phyloP scores from a whole-genome alignment of 805 yeast genomes.

The Kregervanrija fluxuum region DNA sequence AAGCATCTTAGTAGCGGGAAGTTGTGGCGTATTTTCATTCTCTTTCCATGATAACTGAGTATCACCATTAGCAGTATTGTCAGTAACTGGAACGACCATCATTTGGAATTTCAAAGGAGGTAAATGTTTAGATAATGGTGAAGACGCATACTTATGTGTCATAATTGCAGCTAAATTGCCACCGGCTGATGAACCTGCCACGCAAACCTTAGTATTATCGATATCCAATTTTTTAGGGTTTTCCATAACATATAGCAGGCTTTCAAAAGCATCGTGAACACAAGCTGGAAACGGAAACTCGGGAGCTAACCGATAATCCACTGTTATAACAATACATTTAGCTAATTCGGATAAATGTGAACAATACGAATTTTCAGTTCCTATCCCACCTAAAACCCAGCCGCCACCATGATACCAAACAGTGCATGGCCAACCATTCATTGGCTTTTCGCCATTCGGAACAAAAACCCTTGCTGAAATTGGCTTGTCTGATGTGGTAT shows the following conservation, averaged over 20 bases:
- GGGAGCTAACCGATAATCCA: conserved; percentile 47
- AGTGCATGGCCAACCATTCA: conserved; percentile 23
- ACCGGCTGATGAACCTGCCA: conserved; percentile 44
- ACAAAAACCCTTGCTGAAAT: conserved; percentile 24
- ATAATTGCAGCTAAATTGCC: conserved; percentile 31
- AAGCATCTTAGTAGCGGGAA: conserved; percentile 38
- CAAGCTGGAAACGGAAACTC: conserved; percentile 43
- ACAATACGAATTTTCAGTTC: conserved; percentile 33
- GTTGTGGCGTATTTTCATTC: conserved; percentile 33
- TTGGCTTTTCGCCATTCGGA: conserved; percentile 20
- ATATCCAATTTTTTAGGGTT: conserved; percentile 21
- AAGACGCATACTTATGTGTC: conserved; percentile 28
- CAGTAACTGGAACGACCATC: conserved; percentile 38
- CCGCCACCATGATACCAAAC: conserved; percentile 31
- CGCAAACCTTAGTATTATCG: conserved; percentile 28
- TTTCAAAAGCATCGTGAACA: conserved; percentile 36
- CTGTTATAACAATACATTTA: conserved; percentile 30
- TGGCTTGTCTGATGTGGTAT: conserved; percentile 19
- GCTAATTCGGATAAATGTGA: conserved; percentile 32
- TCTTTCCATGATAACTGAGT: conserved; percentile 33
- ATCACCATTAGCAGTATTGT: conserved; percentile 32
- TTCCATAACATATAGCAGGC: conserved; percentile 26
- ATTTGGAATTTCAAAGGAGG: conserved; percentile 34
- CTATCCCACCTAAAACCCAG: conserved; percentile 27
- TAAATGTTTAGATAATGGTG: conserved; percentile 14